Base-by-base conservation (phyloP, 179 eudicot genomes). In the Nepenthes alata region DNA sequence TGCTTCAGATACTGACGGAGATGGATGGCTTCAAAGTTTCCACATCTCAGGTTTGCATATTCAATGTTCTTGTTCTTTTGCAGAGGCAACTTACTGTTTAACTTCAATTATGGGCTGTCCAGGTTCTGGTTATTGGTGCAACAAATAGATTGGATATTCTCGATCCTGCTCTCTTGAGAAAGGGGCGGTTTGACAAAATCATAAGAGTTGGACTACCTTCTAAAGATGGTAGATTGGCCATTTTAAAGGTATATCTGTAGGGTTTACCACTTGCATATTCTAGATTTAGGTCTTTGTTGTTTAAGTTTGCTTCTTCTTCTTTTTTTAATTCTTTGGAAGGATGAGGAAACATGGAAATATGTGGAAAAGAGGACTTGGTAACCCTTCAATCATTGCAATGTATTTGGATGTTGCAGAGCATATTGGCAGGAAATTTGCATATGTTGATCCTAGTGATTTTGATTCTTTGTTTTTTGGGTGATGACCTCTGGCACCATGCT, bases 181-280 rank as follows among this genome's bases (percentile, higher is more conserved):
- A 91, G 62, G 97, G 97, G 15, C 85, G 97, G 61, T 91, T 87
- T 75, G 97, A 91, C 78, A 88, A 81, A 81, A 91, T 91, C 58
- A 69, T 83, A 35, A 77, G 97, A 76, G 97, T 91, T 71, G 97
- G 97, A 53, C 79, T 91, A 54, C 97, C 97, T 41, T 88, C 94
- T 50, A 88, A 79, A 81, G 94, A 82, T 59, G 97, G 97, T 15
- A 79, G 97, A 73, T 70, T 85, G 58, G 95, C 95, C 67, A 91
- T 91, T 69, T 73, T 91, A 65, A 83, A 79, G 85, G 97, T 91
- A 64, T 9, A n/a, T 11, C 12, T 53, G 9, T 51, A 48, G 15
- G 16, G 12, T 35, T 45, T 13, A 35, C 41, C 48, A 2, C 2
- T 9, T 34, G 48, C 14, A 10, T 3, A 49, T n/a, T 49, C 53